Evolutionary conservation across 2,329 filamentous ascomycete species (phyloP).

Genomic region (Monosporascus sp.): DNA sequence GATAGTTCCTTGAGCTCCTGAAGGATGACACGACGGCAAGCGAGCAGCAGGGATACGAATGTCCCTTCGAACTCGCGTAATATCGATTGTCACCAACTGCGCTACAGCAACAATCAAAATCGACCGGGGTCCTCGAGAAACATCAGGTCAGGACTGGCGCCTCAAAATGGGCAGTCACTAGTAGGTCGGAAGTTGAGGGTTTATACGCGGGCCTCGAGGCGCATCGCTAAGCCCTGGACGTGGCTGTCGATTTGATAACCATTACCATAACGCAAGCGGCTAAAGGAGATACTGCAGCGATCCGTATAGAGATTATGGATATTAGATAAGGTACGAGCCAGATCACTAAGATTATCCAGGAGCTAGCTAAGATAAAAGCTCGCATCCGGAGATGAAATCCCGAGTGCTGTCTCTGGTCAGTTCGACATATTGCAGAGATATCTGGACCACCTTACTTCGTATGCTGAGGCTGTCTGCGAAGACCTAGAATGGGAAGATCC

Average conservation of each 20-base stretch:
- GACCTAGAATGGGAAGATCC: too few species aligned
- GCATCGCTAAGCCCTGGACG: neutral
- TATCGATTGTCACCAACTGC: too few species aligned
- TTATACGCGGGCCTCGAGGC: neutral
- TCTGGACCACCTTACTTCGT: neutral
- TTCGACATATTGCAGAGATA: neutral
- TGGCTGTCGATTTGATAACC: neutral
- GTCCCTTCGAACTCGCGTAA: too few species aligned
- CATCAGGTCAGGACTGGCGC: too few species aligned
- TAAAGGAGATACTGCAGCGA: neutral
- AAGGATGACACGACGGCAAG: too few species aligned
- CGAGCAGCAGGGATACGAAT: too few species aligned
- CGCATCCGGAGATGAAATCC: neutral
- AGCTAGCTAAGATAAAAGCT: neutral
- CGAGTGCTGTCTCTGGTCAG: neutral
- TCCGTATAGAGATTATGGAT: neutral
- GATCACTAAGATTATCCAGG: neutral
- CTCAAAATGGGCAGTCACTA: too few species aligned
- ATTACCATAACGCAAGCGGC: too few species aligned
- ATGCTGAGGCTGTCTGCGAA: neutral
- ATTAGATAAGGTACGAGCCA: neutral
- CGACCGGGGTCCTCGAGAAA: too few species aligned
- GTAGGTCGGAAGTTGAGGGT: too few species aligned
- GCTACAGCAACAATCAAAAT: too few species aligned
- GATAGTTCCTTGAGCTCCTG: too few species aligned